Evolutionary conservation across 2,329 filamentous ascomycete species (phyloP).

Genomic region (Triangularia setosa): DNA sequence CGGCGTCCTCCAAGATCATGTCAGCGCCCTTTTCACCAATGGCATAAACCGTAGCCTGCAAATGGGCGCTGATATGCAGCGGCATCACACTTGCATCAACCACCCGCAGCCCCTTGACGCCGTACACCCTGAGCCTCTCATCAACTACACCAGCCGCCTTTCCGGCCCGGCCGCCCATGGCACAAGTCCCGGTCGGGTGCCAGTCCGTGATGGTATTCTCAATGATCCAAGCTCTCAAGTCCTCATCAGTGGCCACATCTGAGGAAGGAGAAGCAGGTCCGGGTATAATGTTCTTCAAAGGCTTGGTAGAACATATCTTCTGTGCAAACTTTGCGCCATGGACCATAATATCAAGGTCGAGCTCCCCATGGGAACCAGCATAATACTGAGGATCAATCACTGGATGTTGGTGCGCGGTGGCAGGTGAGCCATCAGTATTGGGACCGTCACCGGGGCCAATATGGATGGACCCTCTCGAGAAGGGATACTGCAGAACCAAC

Average conservation of each 20-base stretch:
- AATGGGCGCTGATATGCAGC: constrained; percentile 42
- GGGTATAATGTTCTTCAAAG: constrained; percentile 20
- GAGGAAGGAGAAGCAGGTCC: constrained; percentile 16
- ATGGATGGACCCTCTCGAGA: constrained; percentile 46
- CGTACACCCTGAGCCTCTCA: constrained; percentile 41
- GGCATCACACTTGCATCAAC: constrained; percentile 47
- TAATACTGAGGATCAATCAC: constrained; percentile 43
- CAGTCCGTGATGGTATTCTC: constrained; percentile 28
- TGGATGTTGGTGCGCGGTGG: constrained; percentile 29
- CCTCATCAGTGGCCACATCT: background rate
- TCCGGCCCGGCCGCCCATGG: constrained; percentile 39
- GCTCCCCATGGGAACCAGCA: constrained; percentile 33
- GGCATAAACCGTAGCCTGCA: constrained; percentile 50
- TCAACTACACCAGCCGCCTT: constrained; percentile 41
- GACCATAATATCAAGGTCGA: constrained; percentile 22
- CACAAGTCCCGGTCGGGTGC: constrained; percentile 41
- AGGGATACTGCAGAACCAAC: constrained; percentile 50
- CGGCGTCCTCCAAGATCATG: constrained; percentile 26
- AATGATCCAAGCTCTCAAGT: constrained; percentile 21
- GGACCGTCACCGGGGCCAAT: constrained; percentile 29
- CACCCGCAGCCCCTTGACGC: constrained; percentile 42
- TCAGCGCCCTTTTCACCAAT: constrained; percentile 43
- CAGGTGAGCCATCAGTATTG: background rate
- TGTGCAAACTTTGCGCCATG: constrained; percentile 21
- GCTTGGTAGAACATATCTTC: constrained; percentile 19